These are phyloP conservation scores for Diaporthe caulivora DNA, from an alignment of 2,329 filamentous ascomycete genomes.

Conservation along the genomic window DNA sequence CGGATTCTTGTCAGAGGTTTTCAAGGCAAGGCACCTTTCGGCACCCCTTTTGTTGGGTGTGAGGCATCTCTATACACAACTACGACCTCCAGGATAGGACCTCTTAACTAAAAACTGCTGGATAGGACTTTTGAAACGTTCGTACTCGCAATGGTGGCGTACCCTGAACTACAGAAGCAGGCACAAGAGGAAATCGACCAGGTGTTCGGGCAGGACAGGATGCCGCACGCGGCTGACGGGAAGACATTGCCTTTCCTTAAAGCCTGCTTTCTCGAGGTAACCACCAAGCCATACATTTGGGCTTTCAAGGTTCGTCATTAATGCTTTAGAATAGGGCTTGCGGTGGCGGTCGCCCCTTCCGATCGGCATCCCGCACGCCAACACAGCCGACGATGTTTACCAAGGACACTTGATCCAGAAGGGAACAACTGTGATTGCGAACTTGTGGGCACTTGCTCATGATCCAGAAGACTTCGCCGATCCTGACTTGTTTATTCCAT, in stretches of 20 bases:
- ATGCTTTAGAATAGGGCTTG: conserved; percentile 27
- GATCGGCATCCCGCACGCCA: conserved; percentile 37
- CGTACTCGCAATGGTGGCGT: conserved; percentile 38
- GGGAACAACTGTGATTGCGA: conserved; percentile 38
- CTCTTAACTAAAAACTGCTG: too few species aligned
- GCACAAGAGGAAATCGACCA: conserved; percentile 41
- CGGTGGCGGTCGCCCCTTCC: conserved; percentile 41
- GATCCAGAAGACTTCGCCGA: conserved; percentile 39
- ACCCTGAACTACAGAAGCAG: conserved; percentile 39
- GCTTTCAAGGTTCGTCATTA: neutral
- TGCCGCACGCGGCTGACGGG: conserved; percentile 35
- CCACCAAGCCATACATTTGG: too few species aligned
- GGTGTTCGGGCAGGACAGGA: conserved; percentile 31
- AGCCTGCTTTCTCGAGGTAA: conserved; percentile 41
- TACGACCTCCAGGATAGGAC: too few species aligned
- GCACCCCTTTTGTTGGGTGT: too few species aligned
- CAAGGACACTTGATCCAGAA: conserved; percentile 39
- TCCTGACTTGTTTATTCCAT: conserved; percentile 40
- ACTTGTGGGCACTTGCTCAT: conserved; percentile 40
- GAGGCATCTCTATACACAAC: neutral
- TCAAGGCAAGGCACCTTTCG: neutral
- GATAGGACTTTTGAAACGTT: conserved; percentile 35
- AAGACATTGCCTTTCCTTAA: conserved; percentile 39
- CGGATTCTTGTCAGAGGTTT: too few species aligned
- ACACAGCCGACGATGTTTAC: conserved; percentile 39